These are phyloP conservation scores for Alternaria sp. DNA, from an alignment of 2,329 filamentous ascomycete genomes.

Conservation along the genomic window DNA sequence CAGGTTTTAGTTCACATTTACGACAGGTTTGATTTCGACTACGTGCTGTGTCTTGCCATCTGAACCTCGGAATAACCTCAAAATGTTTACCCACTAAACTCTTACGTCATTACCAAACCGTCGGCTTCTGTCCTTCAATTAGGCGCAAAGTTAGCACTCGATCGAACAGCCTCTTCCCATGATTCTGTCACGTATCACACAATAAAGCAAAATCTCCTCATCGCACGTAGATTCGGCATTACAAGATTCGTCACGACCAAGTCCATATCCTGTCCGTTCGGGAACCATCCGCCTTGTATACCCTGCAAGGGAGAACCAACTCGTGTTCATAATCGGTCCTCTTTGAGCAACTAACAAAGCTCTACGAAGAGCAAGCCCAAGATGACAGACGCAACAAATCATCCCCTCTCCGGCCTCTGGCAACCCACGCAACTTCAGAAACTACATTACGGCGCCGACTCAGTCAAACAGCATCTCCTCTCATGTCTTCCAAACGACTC, in stretches of 20 bases:
- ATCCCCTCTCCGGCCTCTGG: slow-evolving; percentile 60
- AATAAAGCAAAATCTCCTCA: background rate
- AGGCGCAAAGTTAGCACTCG: background rate
- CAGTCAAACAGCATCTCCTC: slow-evolving; percentile 59
- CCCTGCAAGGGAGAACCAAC: background rate
- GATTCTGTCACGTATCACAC: background rate
- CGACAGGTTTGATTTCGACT: background rate
- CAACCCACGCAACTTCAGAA: slow-evolving; percentile 60
- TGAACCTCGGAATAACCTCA: slow-evolving; percentile 19
- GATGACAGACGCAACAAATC: slow-evolving; percentile 55
- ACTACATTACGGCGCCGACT: slow-evolving; percentile 60
- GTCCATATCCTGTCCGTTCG: background rate
- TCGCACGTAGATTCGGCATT: background rate
- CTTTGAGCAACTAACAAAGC: background rate
- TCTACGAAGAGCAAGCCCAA: slow-evolving; percentile 28
- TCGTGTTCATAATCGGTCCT: background rate
- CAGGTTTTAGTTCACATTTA: background rate
- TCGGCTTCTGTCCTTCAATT: slow-evolving; percentile 1
- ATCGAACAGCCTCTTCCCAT: background rate
- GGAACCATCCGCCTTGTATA: background rate
- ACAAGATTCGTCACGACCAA: background rate
- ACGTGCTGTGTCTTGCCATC: slow-evolving; percentile 1
- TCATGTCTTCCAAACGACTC: slow-evolving; percentile 54
- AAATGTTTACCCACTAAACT: background rate
- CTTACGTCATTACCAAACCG: slow-evolving; percentile 23